These are phyloP conservation scores for Staphylotrichum longicolle DNA, from an alignment of 495 filamentous ascomycete genomes.

Conservation along the genomic window DNA sequence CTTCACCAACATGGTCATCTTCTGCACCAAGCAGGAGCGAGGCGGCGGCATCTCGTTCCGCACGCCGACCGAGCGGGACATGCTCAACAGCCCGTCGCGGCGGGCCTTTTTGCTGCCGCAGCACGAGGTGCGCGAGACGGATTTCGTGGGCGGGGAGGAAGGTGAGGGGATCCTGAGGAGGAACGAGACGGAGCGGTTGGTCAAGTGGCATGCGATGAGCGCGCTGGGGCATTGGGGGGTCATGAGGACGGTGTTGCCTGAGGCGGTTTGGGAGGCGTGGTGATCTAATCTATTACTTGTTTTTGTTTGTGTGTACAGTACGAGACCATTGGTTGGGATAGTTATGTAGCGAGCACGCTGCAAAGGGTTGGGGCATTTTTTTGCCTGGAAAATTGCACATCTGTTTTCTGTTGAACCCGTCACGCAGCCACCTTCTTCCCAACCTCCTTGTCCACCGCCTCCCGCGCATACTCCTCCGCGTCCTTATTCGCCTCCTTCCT, in stretches of 20 bases:
- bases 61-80: constrained; percentile 61
- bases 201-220: constrained; percentile 66
- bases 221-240: constrained; percentile 86
- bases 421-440: constrained; percentile 29
- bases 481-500: constrained; percentile 54
- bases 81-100: constrained; percentile 66
- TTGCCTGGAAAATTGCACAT: too few species aligned
- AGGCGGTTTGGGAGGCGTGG: constrained; percentile 83
- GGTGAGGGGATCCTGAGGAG: constrained; percentile 49
- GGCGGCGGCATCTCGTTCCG: constrained; percentile 59
- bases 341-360: too few species aligned
- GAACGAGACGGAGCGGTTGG: constrained; percentile 59
- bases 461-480: constrained; percentile 52
- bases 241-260: constrained; percentile 82
- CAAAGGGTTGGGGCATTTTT: too few species aligned
- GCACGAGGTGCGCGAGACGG: constrained; percentile 62
- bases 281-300: constrained; percentile 39
- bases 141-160: constrained; percentile 38
- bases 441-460: constrained; percentile 40
- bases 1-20: constrained; percentile 88
- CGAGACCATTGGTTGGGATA: neutral
- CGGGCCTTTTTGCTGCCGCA: constrained; percentile 67
- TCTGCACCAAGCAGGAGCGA: constrained; percentile 56
- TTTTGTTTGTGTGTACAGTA: neutral
- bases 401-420: neutral